Base-by-base conservation (phyloP, 768 basidiomycete species). In the Mycena belliarum region DNA sequence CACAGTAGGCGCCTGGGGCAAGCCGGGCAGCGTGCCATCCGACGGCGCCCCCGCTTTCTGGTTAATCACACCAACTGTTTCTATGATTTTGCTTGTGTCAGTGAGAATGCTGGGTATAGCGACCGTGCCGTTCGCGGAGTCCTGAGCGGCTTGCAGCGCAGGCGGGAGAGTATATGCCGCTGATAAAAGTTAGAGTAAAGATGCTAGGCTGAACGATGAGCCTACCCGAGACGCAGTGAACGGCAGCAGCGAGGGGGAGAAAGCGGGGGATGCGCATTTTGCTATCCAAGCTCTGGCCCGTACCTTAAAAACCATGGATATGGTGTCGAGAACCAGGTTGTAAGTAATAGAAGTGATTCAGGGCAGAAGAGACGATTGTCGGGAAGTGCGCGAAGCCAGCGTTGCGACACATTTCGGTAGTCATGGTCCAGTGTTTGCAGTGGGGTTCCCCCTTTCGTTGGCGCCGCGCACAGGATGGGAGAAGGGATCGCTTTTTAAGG, bases 1-100 rank as follows among this genome's bases (percentile, higher is more conserved):
- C n/a, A 49, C 57, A 10, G 66, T 65, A 24, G 50, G 20, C 14
- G 52, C 26, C 7, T 51, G 56, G 20, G 63, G 55, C 6, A 50
- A 48, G n/a, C 59, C 56, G n/a, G 66, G 66, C 6, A 37, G 57
- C 32, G 60, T 61, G 50, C 32, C 56, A 40, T 57, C 48, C 16
- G 41, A 24, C 0, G 61, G 54, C 1, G 58, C 66, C 5, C 64
- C 62, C 11, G 29, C 14, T 35, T 53, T 62, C 50, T 67, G 66
- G 41, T 65, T 44, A 24, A 67, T 55, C 37, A 55, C 26, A 9
- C 7, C 24, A 8, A 54, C 66, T 11, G 63, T 67, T 10, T 63
- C 33, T 43, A 43, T 32, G 35, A 68, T 68, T 9, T 46, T 55
- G n/a, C 38, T 41, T 20, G 42, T 37, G 37, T 68, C 63, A 6